phyloP scores from a whole-genome alignment of 371 early-diverging fungal species.

The Gilbertella persicaria region DNA sequence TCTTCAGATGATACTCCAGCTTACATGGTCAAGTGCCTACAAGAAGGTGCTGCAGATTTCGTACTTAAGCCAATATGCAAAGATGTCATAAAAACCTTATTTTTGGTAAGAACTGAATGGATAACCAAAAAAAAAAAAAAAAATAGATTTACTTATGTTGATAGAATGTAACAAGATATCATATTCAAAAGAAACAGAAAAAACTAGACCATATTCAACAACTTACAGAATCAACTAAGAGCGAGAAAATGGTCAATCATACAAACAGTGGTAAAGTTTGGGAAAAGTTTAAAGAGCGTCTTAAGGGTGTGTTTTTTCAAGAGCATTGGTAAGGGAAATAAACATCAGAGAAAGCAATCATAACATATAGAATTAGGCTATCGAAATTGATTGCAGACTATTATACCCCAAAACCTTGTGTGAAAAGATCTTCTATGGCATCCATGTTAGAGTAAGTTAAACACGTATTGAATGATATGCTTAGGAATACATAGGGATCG shows the following conservation, averaged over 20 bases:
- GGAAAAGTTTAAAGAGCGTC: conserved; percentile 32
- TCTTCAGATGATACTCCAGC: conserved; percentile 34
- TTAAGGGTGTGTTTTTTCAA: conserved; percentile 38
- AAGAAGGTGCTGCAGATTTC: conserved; percentile 60
- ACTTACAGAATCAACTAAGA: neutral
- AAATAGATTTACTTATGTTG: neutral
- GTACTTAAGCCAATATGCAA: conserved; percentile 53
- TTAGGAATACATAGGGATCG: conserved; percentile 31
- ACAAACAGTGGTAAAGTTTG: conserved; percentile 25
- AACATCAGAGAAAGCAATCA: neutral
- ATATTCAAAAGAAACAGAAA: neutral
- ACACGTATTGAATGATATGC: neutral
- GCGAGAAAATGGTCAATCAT: neutral
- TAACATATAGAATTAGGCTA: conserved; percentile 15
- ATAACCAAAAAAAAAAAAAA: conserved; percentile 1
- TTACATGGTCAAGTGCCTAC: conserved; percentile 48
- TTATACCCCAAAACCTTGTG: conserved; percentile 41
- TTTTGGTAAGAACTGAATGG: conserved; percentile 42
- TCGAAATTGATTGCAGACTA: conserved; percentile 34
- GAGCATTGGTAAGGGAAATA: conserved; percentile 24
- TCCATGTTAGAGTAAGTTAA: conserved; percentile 20
- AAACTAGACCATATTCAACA: neutral
- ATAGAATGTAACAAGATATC: conserved; percentile 36
- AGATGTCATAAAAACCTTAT: conserved; percentile 54
- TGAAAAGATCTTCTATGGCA: conserved; percentile 19